Evolutionary conservation across 768 basidiomycete species (phyloP).

Genomic region (Boletus rufocinnamomeus): DNA sequence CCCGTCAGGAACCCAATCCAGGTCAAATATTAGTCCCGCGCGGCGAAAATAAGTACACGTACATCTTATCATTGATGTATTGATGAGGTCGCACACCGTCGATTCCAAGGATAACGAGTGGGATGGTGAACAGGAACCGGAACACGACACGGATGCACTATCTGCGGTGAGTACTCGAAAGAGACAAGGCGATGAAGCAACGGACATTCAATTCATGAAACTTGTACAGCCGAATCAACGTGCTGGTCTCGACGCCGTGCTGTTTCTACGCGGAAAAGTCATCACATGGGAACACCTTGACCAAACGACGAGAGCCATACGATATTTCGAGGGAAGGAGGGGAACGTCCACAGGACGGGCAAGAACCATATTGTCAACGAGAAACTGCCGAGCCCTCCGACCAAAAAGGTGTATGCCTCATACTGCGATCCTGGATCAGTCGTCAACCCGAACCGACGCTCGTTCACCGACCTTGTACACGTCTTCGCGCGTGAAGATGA

Average conservation of each 20-base stretch:
- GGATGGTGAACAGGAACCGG: slow-evolving; percentile 69
- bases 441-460: neutral
- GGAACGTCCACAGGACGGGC: slow-evolving; percentile 73
- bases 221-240: slow-evolving; percentile 71
- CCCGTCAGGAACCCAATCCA: no score
- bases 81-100: slow-evolving; percentile 67
- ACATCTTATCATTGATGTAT: slow-evolving; percentile 66
- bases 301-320: slow-evolving; percentile 41
- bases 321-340: slow-evolving; percentile 58
- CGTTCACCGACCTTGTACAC: slow-evolving; percentile 52
- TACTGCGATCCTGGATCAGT: slow-evolving; percentile 43
- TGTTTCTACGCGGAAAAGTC: slow-evolving; percentile 42
- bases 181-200: neutral
- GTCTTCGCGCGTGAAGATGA: slow-evolving; percentile 58
- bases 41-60: slow-evolving; percentile 6
- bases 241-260: slow-evolving; percentile 63
- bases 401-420: slow-evolving; percentile 69
- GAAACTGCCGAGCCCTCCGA: slow-evolving; percentile 68
- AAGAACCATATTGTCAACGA: slow-evolving; percentile 74
- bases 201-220: slow-evolving; percentile 83
- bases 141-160: slow-evolving; percentile 72
- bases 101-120: slow-evolving; percentile 63
- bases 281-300: neutral
- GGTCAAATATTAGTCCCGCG: no score
- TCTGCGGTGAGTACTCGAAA: neutral